A percentile compares a stretch with the other conserved stretches of the same genome.
Evolutionary conservation across 2,329 filamentous ascomycete genomes (phyloP).

Genomic region (Aspergillus intermedius): DNA sequence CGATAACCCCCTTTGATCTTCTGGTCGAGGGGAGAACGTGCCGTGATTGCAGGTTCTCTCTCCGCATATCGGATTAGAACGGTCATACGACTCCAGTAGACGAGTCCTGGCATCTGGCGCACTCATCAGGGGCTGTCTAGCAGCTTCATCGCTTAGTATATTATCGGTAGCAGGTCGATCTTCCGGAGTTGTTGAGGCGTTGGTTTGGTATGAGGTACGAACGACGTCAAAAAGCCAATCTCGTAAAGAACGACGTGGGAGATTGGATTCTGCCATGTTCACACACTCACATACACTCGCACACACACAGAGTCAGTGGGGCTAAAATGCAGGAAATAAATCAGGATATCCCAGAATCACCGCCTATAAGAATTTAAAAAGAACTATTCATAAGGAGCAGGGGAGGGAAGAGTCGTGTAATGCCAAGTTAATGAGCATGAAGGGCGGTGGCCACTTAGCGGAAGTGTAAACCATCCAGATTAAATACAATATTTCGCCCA

Average conservation of each 20-base stretch:
- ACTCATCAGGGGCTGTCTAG: constrained; percentile 5
- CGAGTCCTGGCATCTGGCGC: constrained; percentile 28
- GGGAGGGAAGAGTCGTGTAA: background rate
- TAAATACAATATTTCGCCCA: background rate
- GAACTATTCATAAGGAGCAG: background rate
- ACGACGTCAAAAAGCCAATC: constrained; percentile 27
- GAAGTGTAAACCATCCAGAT: constrained; percentile 3
- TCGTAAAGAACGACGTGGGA: constrained; percentile 22
- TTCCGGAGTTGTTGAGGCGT: constrained; percentile 9
- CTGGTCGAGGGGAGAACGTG: constrained; percentile 65
- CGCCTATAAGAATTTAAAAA: background rate
- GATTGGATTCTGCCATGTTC: constrained; percentile 24
- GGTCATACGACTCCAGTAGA: constrained; percentile 35
- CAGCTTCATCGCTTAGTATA: background rate
- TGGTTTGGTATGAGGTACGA: constrained; percentile 12
- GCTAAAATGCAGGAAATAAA: background rate
- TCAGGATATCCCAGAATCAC: too few species aligned
- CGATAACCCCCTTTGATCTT: constrained; percentile 41
- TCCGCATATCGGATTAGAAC: constrained; percentile 31
- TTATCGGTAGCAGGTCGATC: constrained; percentile 2
- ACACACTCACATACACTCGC: constrained; percentile 2
- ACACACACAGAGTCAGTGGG: background rate
- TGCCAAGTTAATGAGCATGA: constrained; percentile 7
- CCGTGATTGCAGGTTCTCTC: constrained; percentile 59
- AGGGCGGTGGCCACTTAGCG: constrained; percentile 22